Evolutionary conservation across 225 moss, liverwort and hornwort species (phyloP), one percentile per base, ranked within the genome.

Genomic region (Sphagnum contortum): DNA sequence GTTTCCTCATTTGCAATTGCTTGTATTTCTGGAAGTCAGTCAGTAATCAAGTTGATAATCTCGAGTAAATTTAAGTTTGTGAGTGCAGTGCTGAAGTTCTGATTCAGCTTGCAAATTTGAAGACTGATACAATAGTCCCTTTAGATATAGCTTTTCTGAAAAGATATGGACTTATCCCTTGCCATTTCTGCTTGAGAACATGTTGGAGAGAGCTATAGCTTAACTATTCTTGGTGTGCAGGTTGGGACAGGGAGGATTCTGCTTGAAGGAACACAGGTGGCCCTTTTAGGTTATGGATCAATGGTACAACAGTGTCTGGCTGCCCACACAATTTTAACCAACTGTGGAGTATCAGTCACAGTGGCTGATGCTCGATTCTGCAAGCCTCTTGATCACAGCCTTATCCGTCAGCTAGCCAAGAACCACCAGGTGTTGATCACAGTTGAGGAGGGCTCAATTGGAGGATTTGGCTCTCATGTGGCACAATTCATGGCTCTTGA

Each of bases 321-420:
- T 5, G 79, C 79, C 3, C 71, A 75, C 4, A 12, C 48, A 12
- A 4, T 80, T 48, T 55, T 80, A 29, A 57, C 66, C 8, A 69
- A 80, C 49, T 60, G 62, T 6, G 79, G 79, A 12, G 59, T 80
- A n/a, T 80, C 79, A 8, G 73, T 66, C 53, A 80, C 79, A 12
- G 72, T 80, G 47, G 79, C 69, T 5, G 79, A 80, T 63, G 79
- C 69, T 48, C 70, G 79, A n/a, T 80, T 80, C 69, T 80, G 79
- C 66, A 80, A 80, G 69, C 79, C 79, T 56, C 64, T 80, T 3
- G 79, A 80, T 48, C 46, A 65, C 9, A 60, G 61, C 61, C 69
- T 69, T 10, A 69, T 69, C 60, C 59, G 69, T 11, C 49, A 46
- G 69, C 51, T 69, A 50, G 69, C 47, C 10, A 61, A 45, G 45